Base-by-base conservation (phyloP, 2,329 filamentous ascomycete species). In the Emydomyces testavorans region DNA sequence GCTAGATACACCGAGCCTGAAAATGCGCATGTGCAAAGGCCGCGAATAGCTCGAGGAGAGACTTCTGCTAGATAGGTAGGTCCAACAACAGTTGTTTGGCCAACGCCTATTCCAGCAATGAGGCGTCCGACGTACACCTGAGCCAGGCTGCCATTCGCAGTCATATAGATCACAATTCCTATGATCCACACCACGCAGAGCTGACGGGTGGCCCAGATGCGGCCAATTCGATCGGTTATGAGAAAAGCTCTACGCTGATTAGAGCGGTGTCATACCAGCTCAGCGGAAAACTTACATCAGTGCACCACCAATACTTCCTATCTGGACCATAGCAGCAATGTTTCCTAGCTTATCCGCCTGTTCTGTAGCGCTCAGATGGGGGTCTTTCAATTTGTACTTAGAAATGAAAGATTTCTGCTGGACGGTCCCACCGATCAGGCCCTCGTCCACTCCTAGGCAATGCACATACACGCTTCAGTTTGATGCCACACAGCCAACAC, bases 301-400 rank as follows among this genome's bases (percentile, higher is more conserved):
- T 24, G 83, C 81, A 36, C 84, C 84, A 3, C 71, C 79, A 24
- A 89, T 82, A 20, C 78, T 83, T 20, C 84, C 84, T 57, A 88
- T 78, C 64, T 88, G 84, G 0, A 89, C 84, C 84, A 89, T 89
- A 40, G 82, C 77, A 1, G 83, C 82, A 48, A 89, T 82, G 62
- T 89, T 89, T 56, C 76, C 79, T 65, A 83, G 79, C 66, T 82
- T 80, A 61, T 84, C 79, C 52, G 82, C 79, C 59, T 75, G 69
- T 39, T 77, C 71, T 3, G 72, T 67, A 0, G 64, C 56, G 38
- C 64, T 68, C 57, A 80, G 79, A 1, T 70, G 67, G 16, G 50
- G 50, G 38, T 52, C 48, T 4, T 69, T 65, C 52, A 79, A 77
- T 54, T 77, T 58, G 60, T 85, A 82, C 28, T 71, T 71, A 0